Conservation (phyloP, 441 rosid genomes). For the Pelargonium cotyledonis region DNA sequence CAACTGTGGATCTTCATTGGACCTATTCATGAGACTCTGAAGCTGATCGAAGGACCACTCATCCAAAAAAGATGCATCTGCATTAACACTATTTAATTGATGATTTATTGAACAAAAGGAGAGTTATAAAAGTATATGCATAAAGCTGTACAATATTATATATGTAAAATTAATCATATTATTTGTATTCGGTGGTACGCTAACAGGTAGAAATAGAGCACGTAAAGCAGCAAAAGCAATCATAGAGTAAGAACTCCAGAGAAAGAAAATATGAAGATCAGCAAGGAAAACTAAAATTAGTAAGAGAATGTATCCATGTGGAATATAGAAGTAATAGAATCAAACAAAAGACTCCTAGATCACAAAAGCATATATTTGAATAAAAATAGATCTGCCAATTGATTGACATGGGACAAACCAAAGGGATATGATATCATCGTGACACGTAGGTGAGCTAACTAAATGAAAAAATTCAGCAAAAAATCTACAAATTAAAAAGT, state of each 20-base stretch:
- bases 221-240: not conserved
- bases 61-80: conserved; percentile 99
- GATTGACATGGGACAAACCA: no score
- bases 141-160: not conserved
- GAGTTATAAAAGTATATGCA: conserved; percentile 14
- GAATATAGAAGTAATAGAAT: not conserved
- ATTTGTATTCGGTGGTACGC: not conserved
- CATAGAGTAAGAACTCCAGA: not conserved
- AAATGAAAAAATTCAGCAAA: not conserved
- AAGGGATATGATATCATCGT: not conserved
- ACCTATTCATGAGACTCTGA: conserved; percentile 81
- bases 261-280: not conserved
- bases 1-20: conserved; percentile 63
- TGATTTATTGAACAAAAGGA: conserved; percentile 25
- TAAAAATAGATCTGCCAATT: not conserved
- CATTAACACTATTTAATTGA: conserved; percentile 33
- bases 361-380: not conserved
- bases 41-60: conserved; percentile 98
- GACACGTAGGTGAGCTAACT: not conserved
- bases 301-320: not conserved
- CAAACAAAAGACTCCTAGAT: not conserved
- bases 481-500: not conserved
- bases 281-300: not conserved
- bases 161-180: not conserved
- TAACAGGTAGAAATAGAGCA: not conserved